Conservation (phyloP, 768 basidiomycete species). For the Leccinellum luteum region DNA sequence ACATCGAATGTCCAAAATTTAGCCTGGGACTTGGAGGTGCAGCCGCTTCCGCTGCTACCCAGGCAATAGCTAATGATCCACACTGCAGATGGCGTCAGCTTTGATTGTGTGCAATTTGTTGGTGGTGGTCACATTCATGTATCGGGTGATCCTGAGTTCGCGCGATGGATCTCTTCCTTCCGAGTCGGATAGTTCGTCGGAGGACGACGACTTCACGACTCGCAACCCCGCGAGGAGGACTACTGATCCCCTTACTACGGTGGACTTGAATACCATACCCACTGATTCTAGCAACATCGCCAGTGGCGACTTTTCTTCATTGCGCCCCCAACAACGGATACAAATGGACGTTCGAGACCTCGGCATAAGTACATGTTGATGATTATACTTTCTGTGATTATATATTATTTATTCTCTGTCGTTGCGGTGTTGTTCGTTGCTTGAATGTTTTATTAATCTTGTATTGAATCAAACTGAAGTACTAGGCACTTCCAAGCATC, state of each 20-base stretch:
- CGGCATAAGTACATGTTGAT: not conserved
- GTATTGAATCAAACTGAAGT: not conserved
- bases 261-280: constrained; percentile 1
- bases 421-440: not conserved
- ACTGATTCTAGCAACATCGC: not conserved
- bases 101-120: constrained; percentile 16
- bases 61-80: not conserved
- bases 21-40: not conserved
- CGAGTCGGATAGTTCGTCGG: not conserved
- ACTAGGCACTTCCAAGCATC: not conserved
- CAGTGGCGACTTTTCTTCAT: not conserved
- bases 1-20: not conserved
- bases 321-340: not conserved
- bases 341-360: not conserved
- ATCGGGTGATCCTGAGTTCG: constrained; percentile 1
- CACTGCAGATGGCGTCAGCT: not conserved
- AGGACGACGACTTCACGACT: constrained; percentile 13
- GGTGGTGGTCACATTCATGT: constrained; percentile 12
- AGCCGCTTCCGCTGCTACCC: not conserved
- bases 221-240: not conserved
- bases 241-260: constrained; percentile 1
- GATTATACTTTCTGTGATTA: not conserved
- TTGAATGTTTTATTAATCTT: not conserved
- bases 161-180: not conserved
- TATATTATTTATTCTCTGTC: not conserved